phyloP scores from a whole-genome alignment of 2,329 filamentous ascomycete genomes.

The Grosmannia clavigera region DNA sequence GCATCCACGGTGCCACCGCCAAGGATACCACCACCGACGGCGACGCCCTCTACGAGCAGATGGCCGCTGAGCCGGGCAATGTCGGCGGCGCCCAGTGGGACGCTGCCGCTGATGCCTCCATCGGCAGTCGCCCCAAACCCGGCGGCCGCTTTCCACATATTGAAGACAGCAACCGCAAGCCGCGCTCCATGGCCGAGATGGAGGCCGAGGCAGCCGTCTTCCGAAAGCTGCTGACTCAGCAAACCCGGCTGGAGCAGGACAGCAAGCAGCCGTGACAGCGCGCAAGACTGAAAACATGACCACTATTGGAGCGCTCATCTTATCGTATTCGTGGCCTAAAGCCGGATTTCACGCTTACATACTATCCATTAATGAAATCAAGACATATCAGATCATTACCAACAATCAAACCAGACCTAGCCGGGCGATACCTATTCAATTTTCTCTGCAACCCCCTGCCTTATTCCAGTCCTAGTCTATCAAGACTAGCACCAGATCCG shows the following conservation, averaged over 20 bases:
- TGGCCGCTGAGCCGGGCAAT: slow-evolving; percentile 79
- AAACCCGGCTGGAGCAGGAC: slow-evolving; percentile 25
- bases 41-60: slow-evolving; percentile 69
- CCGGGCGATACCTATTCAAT: not conserved
- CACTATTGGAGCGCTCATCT: too few relatives aligned
- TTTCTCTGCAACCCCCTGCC: too few relatives aligned
- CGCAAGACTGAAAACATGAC: too few relatives aligned
- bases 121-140: slow-evolving; percentile 19
- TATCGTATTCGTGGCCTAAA: too few relatives aligned
- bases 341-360: too few relatives aligned
- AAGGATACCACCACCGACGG: slow-evolving; percentile 25
- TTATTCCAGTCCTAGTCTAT: slow-evolving; percentile 5
- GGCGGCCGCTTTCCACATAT: slow-evolving; percentile 52
- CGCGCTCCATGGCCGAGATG: slow-evolving; percentile 67
- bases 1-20: slow-evolving; percentile 43
- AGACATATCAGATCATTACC: too few relatives aligned
- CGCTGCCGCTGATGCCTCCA: not conserved
- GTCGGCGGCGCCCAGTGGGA: slow-evolving; percentile 60
- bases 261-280: not conserved
- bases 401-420: too few relatives aligned
- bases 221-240: slow-evolving; percentile 30
- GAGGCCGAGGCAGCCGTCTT: slow-evolving; percentile 60
- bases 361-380: too few relatives aligned
- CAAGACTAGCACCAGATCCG: slow-evolving; percentile 15
- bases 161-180: slow-evolving; percentile 56